phyloP scores from a whole-genome alignment of 2,329 filamentous ascomycete genomes.

The Ophiostoma pallidulum region DNA sequence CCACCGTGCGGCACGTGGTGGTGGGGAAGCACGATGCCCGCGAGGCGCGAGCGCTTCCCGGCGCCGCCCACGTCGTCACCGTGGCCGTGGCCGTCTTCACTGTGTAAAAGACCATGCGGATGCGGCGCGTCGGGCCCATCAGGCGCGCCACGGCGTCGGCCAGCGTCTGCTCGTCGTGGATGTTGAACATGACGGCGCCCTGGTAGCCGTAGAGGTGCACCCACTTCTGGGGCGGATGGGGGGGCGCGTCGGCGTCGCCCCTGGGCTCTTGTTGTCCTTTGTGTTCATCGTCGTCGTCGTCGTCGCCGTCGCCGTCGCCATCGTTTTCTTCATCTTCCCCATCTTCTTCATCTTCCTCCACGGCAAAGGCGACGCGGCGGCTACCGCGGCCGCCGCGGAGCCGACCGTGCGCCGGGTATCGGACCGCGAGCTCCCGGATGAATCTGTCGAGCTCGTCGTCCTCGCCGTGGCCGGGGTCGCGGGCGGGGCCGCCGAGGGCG shows the following conservation, averaged over 20 bases:
- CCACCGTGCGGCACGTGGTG: too few relatives aligned
- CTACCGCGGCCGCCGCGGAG: too few relatives aligned
- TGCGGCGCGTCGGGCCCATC: background rate
- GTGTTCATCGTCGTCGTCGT: background rate
- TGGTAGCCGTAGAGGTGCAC: conserved; percentile 12
- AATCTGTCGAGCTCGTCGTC: background rate
- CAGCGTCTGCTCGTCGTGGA: conserved; percentile 1
- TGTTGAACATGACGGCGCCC: conserved; percentile 12
- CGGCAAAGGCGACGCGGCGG: too few relatives aligned
- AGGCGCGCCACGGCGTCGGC: conserved; percentile 12
- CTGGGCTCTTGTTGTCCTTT: too few relatives aligned
- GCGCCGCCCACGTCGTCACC: background rate
- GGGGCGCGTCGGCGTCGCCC: background rate
- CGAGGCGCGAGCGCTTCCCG: too few relatives aligned
- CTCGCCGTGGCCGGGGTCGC: background rate
- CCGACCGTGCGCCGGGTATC: too few relatives aligned
- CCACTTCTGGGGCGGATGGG: background rate
- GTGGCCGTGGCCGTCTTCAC: background rate
- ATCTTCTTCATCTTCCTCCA: background rate
- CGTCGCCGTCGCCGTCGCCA: too few relatives aligned
- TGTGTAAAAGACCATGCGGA: conserved; percentile 4
- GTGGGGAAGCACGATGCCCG: too few relatives aligned
- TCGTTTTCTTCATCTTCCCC: too few relatives aligned
- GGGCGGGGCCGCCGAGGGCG: too few relatives aligned
- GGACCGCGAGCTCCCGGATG: too few relatives aligned